phyloP scores from a whole-genome alignment of 2,329 filamentous ascomycete genomes.

The Lachnellula hyalina region DNA sequence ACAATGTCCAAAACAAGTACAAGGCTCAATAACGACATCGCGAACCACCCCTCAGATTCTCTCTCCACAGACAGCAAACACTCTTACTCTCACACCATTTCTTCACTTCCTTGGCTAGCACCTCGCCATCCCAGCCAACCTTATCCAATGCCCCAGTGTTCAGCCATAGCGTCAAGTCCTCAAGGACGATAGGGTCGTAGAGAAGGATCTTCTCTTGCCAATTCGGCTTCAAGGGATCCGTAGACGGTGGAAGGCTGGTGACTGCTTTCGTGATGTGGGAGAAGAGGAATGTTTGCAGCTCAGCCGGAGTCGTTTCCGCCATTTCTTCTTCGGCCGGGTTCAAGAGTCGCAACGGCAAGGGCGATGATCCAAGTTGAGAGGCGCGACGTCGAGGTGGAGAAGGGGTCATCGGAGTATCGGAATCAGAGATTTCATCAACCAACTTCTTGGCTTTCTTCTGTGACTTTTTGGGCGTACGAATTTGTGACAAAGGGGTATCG shows the following conservation, averaged over 20 bases:
- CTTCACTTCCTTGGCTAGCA: slow-evolving; percentile 63
- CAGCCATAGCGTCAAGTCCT: slow-evolving; percentile 79
- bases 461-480: slow-evolving; percentile 29
- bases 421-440: slow-evolving; percentile 47
- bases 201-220: slow-evolving; percentile 94
- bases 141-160: slow-evolving; percentile 64
- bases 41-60: slow-evolving; percentile 25
- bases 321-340: slow-evolving; percentile 2
- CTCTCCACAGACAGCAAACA: slow-evolving; percentile 72
- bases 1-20: not conserved
- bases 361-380: slow-evolving; percentile 16
- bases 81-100: slow-evolving; percentile 86
- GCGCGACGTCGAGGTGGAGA: slow-evolving; percentile 23
- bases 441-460: slow-evolving; percentile 19
- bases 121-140: slow-evolving; percentile 61
- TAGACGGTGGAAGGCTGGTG: slow-evolving; percentile 44
- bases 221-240: slow-evolving; percentile 49
- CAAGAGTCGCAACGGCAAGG: slow-evolving; percentile 13
- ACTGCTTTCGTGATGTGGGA: slow-evolving; percentile 51
- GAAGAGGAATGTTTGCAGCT: slow-evolving; percentile 44
- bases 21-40: slow-evolving; percentile 25
- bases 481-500: slow-evolving; percentile 15
- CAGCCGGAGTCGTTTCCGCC: slow-evolving; percentile 28
- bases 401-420: slow-evolving; percentile 32
- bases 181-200: slow-evolving; percentile 84